Conservation (phyloP, 495 filamentous ascomycete species). For the Lasiosphaeria miniovina region DNA sequence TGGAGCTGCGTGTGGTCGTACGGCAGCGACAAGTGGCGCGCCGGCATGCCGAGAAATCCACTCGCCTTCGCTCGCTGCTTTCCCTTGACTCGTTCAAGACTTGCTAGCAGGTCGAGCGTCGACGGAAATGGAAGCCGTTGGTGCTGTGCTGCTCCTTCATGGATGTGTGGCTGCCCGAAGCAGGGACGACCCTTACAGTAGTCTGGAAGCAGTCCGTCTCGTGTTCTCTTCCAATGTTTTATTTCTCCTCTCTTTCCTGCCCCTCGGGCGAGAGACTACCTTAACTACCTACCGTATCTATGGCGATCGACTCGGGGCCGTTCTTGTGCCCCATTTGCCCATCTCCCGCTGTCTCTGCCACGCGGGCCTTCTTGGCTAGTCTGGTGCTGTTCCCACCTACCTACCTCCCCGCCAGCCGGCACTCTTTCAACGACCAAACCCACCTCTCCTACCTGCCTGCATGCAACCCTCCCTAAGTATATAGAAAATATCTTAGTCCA, state of each 20-base stretch:
- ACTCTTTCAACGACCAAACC: too few relatives aligned
- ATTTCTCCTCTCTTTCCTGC: constrained; percentile 3
- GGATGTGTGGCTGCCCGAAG: constrained; percentile 2
- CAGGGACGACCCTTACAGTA: constrained; percentile 1
- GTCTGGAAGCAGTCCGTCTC: constrained; percentile 4
- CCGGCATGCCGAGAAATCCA: constrained; percentile 8
- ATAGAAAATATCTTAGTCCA: neutral
- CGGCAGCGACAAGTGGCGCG: constrained; percentile 20
- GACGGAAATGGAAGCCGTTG: neutral
- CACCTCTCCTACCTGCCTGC: neutral
- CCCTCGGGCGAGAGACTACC: neutral
- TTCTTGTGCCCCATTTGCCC: constrained; percentile 3
- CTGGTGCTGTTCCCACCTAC: neutral
- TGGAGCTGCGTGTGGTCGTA: constrained; percentile 10
- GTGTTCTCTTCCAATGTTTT: neutral
- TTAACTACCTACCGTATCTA: too few relatives aligned
- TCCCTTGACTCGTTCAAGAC: neutral
- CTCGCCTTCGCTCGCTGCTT: constrained; percentile 1
- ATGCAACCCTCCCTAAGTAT: neutral
- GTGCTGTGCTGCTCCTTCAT: neutral
- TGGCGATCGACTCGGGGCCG: neutral
- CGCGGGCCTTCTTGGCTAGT: neutral
- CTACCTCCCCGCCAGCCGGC: neutral
- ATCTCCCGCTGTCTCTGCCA: neutral
- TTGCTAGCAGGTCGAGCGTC: neutral